Percentiles rank a stretch among this genome's conserved stretches.
Conservation (phyloP, 139 green algal species). For the Closterium sp. region DNA sequence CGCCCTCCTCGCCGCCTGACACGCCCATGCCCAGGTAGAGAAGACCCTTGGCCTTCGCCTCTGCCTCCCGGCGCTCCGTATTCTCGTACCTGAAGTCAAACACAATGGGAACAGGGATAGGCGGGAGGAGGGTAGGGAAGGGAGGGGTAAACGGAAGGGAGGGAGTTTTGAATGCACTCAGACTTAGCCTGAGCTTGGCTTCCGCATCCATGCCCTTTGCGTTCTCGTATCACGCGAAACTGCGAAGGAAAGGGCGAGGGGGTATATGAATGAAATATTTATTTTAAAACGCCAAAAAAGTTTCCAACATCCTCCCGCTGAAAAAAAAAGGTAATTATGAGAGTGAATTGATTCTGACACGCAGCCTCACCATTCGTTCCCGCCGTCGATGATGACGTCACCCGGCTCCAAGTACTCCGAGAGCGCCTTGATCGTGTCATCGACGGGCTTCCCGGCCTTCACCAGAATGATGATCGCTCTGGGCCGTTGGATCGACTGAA, state of each 20-base stretch:
- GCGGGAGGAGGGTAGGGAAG: too few species aligned
- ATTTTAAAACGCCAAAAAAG: too few species aligned
- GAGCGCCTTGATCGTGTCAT: conserved; percentile 88
- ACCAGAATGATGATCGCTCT: conserved; percentile 94
- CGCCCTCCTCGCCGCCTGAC: conserved; percentile 95
- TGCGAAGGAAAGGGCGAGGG: conserved; percentile 6
- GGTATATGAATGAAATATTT: too few species aligned
- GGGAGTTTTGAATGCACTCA: too few species aligned
- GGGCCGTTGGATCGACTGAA: conserved; percentile 86
- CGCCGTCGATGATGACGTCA: conserved; percentile 97
- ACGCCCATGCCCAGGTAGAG: conserved; percentile 98
- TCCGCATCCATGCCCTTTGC: conserved; percentile 83
- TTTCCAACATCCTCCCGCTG: too few species aligned
- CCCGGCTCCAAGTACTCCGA: conserved; percentile 85
- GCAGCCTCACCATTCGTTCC: conserved; percentile 59
- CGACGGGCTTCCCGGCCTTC: conserved; percentile 92
- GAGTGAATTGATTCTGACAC: too few species aligned
- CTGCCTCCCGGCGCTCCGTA: conserved; percentile 83
- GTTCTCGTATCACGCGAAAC: conserved; percentile 99
- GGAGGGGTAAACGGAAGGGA: too few species aligned
- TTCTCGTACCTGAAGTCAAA: conserved; percentile 85
- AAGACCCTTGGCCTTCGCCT: conserved; percentile 80
- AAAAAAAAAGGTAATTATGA: too few species aligned
- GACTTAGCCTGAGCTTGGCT: conserved; percentile 76
- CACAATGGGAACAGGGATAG: background rate